These are phyloP conservation scores for barrel medic (Medicago truncatula) DNA, from an alignment of 306 rosid species.

Conservation along the genomic window DNA sequence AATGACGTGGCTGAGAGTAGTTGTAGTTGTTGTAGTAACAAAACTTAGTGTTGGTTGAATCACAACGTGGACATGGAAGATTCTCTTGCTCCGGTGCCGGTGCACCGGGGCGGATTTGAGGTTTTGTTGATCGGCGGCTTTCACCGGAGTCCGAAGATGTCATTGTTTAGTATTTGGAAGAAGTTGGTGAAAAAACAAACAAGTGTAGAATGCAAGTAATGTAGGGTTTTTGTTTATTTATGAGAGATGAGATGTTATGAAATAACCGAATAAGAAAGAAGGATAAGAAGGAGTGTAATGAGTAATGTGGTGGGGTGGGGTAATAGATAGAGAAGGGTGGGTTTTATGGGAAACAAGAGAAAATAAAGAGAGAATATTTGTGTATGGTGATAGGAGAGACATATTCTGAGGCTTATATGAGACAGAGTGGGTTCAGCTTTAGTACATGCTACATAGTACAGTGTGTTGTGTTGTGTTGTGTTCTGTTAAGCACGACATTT, in stretches of 20 bases:
- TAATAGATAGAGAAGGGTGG: constrained; percentile 37
- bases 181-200: neutral
- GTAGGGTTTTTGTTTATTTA: neutral
- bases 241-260: no score
- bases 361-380: neutral
- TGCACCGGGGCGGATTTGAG: constrained; percentile 46
- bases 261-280: no score
- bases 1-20: constrained; percentile 97
- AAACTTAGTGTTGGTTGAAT: constrained; percentile 94
- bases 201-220: neutral
- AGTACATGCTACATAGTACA: constrained; percentile 29
- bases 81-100: constrained; percentile 90
- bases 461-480: constrained; percentile 11
- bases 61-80: constrained; percentile 93
- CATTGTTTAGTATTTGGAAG: constrained; percentile 42
- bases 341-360: constrained; percentile 46
- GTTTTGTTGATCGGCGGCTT: constrained; percentile 50
- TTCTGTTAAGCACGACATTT: constrained; percentile 78
- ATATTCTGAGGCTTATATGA: constrained; percentile 62
- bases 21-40: constrained; percentile 98
- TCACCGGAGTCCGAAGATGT: constrained; percentile 72
- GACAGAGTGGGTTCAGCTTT: constrained; percentile 68
- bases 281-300: no score
- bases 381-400: constrained; percentile 46
- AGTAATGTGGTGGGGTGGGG: no score